These are phyloP conservation scores for Ceratobasidium sp. DNA, from an alignment of 1,284 basidiomycete genomes.

Conservation along the genomic window DNA sequence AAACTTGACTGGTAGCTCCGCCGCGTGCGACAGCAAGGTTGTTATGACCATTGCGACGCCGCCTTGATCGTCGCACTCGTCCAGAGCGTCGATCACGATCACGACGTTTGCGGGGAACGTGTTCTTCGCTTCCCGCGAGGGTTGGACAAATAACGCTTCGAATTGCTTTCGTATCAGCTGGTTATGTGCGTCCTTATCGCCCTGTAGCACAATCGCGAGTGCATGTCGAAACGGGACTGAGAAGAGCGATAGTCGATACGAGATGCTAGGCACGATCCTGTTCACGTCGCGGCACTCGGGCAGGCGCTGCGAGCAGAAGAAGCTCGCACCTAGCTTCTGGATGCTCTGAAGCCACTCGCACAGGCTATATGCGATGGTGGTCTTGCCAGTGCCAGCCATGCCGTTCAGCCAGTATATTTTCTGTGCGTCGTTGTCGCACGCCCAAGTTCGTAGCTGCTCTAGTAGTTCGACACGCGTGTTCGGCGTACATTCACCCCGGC, in stretches of 20 bases:
- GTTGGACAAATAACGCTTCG: conserved; percentile 33
- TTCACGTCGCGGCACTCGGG: conserved; percentile 16
- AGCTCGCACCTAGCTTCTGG: neutral
- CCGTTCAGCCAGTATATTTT: conserved; percentile 23
- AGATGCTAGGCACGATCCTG: conserved; percentile 42
- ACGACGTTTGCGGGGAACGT: neutral
- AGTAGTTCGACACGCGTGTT: conserved; percentile 19
- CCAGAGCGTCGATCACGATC: conserved; percentile 41
- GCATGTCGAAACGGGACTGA: neutral
- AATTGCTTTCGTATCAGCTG: conserved; percentile 23
- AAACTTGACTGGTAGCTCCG: conserved; percentile 35
- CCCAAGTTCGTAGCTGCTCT: neutral
- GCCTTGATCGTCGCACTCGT: conserved; percentile 41
- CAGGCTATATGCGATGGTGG: conserved; percentile 12
- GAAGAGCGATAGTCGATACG: conserved; percentile 43
- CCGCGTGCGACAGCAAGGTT: neutral
- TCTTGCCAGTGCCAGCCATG: conserved; percentile 5
- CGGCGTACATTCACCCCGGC: neutral
- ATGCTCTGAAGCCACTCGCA: neutral
- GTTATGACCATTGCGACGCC: conserved; percentile 19
- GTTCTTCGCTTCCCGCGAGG: neutral
- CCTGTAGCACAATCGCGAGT: neutral
- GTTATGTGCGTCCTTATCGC: neutral
- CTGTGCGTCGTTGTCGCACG: neutral
- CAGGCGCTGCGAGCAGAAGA: conserved; percentile 13